Evolutionary conservation across 2,329 filamentous ascomycete species (phyloP).

Genomic region (Thielaviopsis ethacetica): DNA sequence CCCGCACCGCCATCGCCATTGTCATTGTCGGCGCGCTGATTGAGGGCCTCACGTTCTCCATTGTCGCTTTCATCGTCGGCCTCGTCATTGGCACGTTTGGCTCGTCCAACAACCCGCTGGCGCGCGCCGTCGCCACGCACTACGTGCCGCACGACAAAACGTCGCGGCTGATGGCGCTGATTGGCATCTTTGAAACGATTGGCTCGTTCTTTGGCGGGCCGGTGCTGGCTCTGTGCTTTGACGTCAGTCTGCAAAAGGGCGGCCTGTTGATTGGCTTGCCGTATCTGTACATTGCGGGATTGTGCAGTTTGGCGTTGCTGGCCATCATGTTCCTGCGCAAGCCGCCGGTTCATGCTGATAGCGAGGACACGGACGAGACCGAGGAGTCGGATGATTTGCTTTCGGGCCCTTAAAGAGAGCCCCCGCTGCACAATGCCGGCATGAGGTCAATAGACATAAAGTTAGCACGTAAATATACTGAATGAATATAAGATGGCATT

Average conservation of each 20-base stretch:
- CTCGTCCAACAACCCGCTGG: constrained; percentile 23
- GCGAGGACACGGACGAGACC: constrained; percentile 13
- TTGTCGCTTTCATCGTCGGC: constrained; percentile 22
- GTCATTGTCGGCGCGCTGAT: constrained; percentile 20
- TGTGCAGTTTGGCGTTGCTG: constrained; percentile 17
- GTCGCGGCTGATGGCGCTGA: constrained; percentile 25
- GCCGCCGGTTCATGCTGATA: constrained; percentile 15
- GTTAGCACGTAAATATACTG: neutral
- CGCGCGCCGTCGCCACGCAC: constrained; percentile 24
- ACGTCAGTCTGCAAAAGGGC: constrained; percentile 20
- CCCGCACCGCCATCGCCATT: constrained; percentile 19
- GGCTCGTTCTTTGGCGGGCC: constrained; percentile 26
- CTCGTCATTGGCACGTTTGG: constrained; percentile 24
- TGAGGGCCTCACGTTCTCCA: constrained; percentile 20
- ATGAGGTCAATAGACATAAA: neutral
- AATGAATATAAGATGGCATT: neutral
- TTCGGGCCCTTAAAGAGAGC: neutral
- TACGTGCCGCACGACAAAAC: constrained; percentile 23
- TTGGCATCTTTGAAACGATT: constrained; percentile 24
- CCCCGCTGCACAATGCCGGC: neutral
- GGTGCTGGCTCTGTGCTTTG: constrained; percentile 24
- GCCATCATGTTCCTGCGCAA: constrained; percentile 20
- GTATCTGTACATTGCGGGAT: constrained; percentile 23
- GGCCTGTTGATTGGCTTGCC: constrained; percentile 24
- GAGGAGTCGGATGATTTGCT: neutral